A percentile compares a stretch with the other conserved stretches of the same genome.
Conservation (phyloP, 106 monocot genomes). For the Posidonia australis region DNA sequence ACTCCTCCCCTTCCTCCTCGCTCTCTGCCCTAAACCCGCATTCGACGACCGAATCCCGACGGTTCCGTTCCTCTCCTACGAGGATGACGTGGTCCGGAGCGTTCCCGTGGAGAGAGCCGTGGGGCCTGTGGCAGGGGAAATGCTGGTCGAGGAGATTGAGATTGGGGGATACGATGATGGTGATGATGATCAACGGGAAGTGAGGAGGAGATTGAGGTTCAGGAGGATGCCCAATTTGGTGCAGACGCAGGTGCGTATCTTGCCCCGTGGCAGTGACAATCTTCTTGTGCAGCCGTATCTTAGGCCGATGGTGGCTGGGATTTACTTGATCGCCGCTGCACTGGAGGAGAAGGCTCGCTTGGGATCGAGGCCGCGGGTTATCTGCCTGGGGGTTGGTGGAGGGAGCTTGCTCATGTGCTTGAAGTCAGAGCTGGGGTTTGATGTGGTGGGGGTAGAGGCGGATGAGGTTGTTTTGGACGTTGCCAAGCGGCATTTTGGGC, state of each 20-base stretch:
- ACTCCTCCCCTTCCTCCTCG: conserved; percentile 50
- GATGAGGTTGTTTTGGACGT: conserved; percentile 50
- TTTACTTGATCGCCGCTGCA: conserved; percentile 22
- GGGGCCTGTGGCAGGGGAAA: conserved; percentile 50
- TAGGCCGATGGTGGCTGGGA: conserved; percentile 53
- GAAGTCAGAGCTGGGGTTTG: conserved; percentile 34
- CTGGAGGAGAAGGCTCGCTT: conserved; percentile 10
- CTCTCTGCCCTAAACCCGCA: conserved; percentile 48
- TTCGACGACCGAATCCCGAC: conserved; percentile 23
- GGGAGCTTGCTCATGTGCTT: conserved; percentile 57
- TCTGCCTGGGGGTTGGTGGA: conserved; percentile 81
- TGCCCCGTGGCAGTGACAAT: not conserved
- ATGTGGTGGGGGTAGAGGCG: conserved; percentile 67
- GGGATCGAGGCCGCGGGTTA: conserved; percentile 28
- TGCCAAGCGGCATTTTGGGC: conserved; percentile 63
- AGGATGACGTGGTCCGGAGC: conserved; percentile 45
- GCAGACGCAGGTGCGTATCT: conserved; percentile 49
- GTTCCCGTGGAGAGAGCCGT: conserved; percentile 29
- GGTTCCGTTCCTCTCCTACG: conserved; percentile 62
- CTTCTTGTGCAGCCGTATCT: conserved; percentile 65
- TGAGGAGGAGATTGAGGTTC: conserved; percentile 63
- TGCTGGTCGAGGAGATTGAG: conserved; percentile 57
- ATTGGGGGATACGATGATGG: no score
- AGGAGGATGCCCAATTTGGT: conserved; percentile 75
- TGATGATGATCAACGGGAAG: no score